Evolutionary conservation across 2,329 filamentous ascomycete species (phyloP), one percentile per base, ranked within the genome.

Genomic region (Intubia oerlemansii): DNA sequence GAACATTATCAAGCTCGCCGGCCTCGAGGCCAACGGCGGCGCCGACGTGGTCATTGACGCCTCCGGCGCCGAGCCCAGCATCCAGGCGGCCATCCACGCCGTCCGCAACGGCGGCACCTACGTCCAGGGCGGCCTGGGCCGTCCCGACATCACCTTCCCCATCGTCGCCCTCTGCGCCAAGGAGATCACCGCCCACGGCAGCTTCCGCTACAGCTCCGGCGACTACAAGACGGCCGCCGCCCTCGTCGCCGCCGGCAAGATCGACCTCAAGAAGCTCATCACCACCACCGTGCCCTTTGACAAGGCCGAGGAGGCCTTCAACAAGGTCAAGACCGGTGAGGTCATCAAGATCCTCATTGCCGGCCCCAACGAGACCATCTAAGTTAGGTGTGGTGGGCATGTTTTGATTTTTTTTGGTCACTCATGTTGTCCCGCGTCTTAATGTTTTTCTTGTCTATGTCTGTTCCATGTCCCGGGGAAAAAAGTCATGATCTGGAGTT

Each of bases 51-150:
- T 79, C 23, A 79, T 88, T 42, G 80, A 88, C 47, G 79, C 78
- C 10, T 75, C 66, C 17, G 79, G 79, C 19, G 80, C 75, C 2
- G 77, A 82, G 51, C 66, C 75, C 1, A 76, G 69, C 8, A 80
- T 85, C 42, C 77, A 84, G 52, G 62, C 75, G 0, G 66, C 64
- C 19, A 62, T 85, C 41, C 73, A 84, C 50, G 62, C 62, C 13
- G 63, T 82, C 16, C 63, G 71, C 37, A 58, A 59, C 26, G 79
- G 79, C 32, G 79, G 79, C 18, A 72, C 64, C 11, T 85, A 80
- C 42, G 73, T 90, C 7, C 81, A 90, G 54, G 80, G 72, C 34
- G 84, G 84, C 31, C 91, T 93, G 81, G 85, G 85, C 44, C 77
- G 75, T 46, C 51, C 69, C 22, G 79, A 92, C 44, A 84, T 93